Base-by-base conservation (phyloP, 441 rosid genomes). In the Populus tomentosa region DNA sequence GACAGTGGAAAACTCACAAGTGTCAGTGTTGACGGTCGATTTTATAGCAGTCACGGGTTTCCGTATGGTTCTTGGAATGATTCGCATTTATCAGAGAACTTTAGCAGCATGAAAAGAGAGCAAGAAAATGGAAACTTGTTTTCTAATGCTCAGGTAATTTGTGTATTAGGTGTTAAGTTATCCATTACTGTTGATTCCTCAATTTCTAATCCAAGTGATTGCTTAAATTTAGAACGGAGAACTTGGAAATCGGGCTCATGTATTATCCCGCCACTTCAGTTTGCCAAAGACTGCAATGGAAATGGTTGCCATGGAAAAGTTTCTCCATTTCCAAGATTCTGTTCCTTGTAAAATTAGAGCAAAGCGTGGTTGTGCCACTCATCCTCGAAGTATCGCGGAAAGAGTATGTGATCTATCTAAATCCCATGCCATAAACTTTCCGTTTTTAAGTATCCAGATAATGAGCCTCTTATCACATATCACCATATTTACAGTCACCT, bases 341-440 rank as follows among this genome's bases (percentile, higher is more conserved):
- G 97, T 91, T 76, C 99, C 97, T 70, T 93, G 97, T 84, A 95
- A 92, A 81, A 82, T 89, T 66, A 80, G 99, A 84, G 99, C 99
- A 30, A 95, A 95, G 87, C 94, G 97, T 13, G 99, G 99, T 20
- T 92, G 94, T 50, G 99, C 99, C 23, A 93, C 99, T 73, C 99
- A 95, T 86, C 99, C 99, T 82, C 90, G 99, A 79, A 95, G 98
- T 83, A 92, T 93, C 30, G 99, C 98, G 10, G 99, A 95, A 82
- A 82, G 99, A 88, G 99, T 95, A 90, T 82, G 50, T 40, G 46
- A 67, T 21, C 24, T n/a, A 3, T 61, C 32, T 61, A 20, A 42
- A 14, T 76, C 68, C 14, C 38, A 8, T 59, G 14, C 14, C 33
- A 3, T 4, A 4, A 21, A 8, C 24, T 33, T n/a, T 74, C 18